Base-by-base conservation (phyloP, 2,329 filamentous ascomycete genomes). In the Fusarium piperis region DNA sequence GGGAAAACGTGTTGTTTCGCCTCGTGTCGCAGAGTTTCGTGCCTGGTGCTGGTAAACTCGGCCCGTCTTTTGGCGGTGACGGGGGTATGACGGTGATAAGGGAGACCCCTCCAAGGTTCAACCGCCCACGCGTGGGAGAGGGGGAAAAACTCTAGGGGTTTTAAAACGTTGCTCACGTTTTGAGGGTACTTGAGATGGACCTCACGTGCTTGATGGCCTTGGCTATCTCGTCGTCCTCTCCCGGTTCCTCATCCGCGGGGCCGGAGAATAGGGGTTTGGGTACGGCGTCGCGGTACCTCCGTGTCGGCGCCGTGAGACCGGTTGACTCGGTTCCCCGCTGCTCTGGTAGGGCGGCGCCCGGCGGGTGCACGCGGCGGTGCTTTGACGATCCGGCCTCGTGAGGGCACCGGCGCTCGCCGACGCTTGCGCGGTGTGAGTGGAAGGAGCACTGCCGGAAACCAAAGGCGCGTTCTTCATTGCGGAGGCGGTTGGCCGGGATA, bases 371-470 rank as follows among this genome's bases (percentile, higher is more conserved):
- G 16, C 63, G 70, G 57, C 63, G 71, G 28, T 66, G 68, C 64
- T 64, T 74, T 41, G 65, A 60, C 33, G 67, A 65, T 28, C 65
- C 39, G 33, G 64, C 68, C 12, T 75, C 76, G 71, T 89, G 84
- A 15, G 87, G 87, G 66, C 88, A 90, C n/a, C 79, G 79, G 6
- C 83, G 83, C 77, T 90, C 84, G 20, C 87, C 88, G 35, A 89
- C 86, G 9, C 82, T 79, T 6, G 86, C 83, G 20, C 88, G 83
- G 74, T 90, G 88, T 38, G 85, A 88, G 77, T 90, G 88, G 73
- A 90, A 90, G 13, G 87, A 88, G 77, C 88, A 90, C 77, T 88
- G 86, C 26, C 88, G 83, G 77, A 89, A 90, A n/a, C 88, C 88
- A 74, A 89, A 89, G 58, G 85, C 82, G 36, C 88, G 85, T 79